Evolutionary conservation across 306 rosid genomes (phyloP).

Genomic region (Trifolium pratense): DNA sequence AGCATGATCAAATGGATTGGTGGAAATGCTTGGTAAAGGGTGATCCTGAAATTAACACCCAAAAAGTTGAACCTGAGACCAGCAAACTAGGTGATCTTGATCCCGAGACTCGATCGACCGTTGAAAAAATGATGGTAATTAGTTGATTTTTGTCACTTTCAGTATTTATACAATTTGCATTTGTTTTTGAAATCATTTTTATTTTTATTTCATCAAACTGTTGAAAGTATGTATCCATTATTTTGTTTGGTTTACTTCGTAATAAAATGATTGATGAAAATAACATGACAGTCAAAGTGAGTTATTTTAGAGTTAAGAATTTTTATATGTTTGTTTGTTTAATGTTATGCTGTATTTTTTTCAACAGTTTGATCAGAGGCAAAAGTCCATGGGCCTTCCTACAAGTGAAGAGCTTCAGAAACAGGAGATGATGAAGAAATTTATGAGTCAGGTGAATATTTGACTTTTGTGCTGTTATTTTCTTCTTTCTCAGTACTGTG

Average conservation of each 20-base stretch:
- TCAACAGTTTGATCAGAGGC: slow-evolving; percentile 90
- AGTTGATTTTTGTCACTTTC: background rate
- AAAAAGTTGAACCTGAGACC: slow-evolving; percentile 88
- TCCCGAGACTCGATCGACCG: slow-evolving; percentile 85
- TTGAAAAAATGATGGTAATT: slow-evolving; percentile 95
- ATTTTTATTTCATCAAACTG: too few species aligned
- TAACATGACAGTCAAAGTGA: background rate
- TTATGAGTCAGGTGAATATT: slow-evolving; percentile 73
- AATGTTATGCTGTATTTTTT: background rate
- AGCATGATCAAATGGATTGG: slow-evolving; percentile 97
- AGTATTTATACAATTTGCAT: slow-evolving; percentile 1
- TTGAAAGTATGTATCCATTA: background rate
- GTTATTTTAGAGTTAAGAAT: background rate
- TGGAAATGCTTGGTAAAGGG: slow-evolving; percentile 93
- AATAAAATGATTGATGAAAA: too few species aligned
- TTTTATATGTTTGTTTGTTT: slow-evolving; percentile 10
- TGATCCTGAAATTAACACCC: slow-evolving; percentile 88
- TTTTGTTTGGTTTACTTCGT: background rate
- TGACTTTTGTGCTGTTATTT: background rate
- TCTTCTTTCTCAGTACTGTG: background rate
- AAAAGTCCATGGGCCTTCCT: slow-evolving; percentile 87
- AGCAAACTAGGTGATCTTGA: slow-evolving; percentile 90
- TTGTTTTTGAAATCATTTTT: background rate
- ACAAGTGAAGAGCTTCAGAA: slow-evolving; percentile 87
- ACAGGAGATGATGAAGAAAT: slow-evolving; percentile 81